Percentiles rank a stretch among this genome's conserved stretches.
phyloP scores from a whole-genome alignment of 345 rosid genomes.

The Lenwebbia sp. region DNA sequence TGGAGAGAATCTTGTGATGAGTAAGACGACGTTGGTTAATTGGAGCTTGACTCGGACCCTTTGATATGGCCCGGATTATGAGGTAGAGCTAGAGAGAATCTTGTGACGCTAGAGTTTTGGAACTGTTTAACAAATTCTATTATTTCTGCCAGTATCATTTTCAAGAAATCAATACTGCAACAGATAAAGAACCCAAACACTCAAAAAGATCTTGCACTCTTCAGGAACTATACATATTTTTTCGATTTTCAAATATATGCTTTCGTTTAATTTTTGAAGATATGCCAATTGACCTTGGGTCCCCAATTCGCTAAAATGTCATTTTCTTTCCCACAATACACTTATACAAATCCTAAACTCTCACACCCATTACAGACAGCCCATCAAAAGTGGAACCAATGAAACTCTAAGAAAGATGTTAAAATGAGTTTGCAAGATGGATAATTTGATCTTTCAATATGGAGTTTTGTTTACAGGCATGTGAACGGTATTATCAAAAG shows the following conservation, averaged over 20 bases:
- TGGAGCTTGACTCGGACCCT: too few species aligned
- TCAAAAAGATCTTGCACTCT: too few species aligned
- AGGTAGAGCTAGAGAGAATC: background rate
- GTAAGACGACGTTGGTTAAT: too few species aligned
- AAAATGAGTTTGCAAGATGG: too few species aligned
- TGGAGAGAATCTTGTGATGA: too few species aligned
- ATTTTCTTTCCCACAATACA: background rate
- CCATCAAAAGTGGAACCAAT: too few species aligned
- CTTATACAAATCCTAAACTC: background rate
- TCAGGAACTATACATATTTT: background rate
- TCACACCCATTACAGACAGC: background rate
- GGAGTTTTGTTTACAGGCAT: too few species aligned
- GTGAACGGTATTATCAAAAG: too few species aligned
- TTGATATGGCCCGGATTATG: background rate
- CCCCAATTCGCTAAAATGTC: background rate
- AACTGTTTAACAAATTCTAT: background rate
- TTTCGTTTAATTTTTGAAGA: background rate
- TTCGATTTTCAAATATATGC: background rate
- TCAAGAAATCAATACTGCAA: background rate
- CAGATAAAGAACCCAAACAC: background rate
- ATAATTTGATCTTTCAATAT: too few species aligned
- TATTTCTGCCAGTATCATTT: background rate
- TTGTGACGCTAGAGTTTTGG: background rate
- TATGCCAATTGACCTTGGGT: background rate
- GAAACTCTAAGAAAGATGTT: too few species aligned